Base-by-base conservation (phyloP, 2,329 filamentous ascomycete genomes). In the Mycosphaerella arachidis region DNA sequence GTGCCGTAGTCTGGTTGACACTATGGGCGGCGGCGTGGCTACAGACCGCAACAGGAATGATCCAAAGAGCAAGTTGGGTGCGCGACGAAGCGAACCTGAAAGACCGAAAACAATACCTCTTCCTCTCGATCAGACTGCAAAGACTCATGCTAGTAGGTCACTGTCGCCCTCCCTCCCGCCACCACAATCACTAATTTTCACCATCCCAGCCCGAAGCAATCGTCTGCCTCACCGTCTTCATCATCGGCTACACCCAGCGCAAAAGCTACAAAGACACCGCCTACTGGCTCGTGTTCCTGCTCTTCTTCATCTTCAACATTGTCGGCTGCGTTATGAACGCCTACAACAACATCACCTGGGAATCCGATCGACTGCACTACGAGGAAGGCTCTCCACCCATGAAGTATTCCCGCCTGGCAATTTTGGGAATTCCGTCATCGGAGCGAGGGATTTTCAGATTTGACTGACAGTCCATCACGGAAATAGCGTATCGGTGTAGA, bases 331-430 rank as follows among this genome's bases (percentile, higher is more conserved):
- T 73, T 55, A 72, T 73, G 70, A 73, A 73, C 61, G 71, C 71
- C 1, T 73, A 73, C 65, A 73, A 73, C 64, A 73, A 73, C 60
- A 72, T 73, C 59, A 70, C 69, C 18, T 72, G 70, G 70, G 69
- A 71, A 53, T 61, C 55, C 35, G 69, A 71, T 40, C 66, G 69
- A 3, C 59, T 70, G 24, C 59, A 62, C 56, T 72, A 69, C 62
- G 70, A 72, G 62, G 70, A 72, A 54, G 67, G 67, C 40, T 63
- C 65, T 24, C 65, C 65, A 8, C 64, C 68, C 3, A 70, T 67
- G 59, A 64, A 66, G 51, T 59, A 68, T 29, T 67, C 67, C 2
- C 57, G 64, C 24, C 58, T 72, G 52, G 67, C 69, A 13, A 68
- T 71, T 48, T 54, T 72, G n/a, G 70, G 70, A 1, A 64, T 72